Base-by-base conservation (phyloP, 495 filamentous ascomycete genomes). In the Penicilliopsis zonata region DNA sequence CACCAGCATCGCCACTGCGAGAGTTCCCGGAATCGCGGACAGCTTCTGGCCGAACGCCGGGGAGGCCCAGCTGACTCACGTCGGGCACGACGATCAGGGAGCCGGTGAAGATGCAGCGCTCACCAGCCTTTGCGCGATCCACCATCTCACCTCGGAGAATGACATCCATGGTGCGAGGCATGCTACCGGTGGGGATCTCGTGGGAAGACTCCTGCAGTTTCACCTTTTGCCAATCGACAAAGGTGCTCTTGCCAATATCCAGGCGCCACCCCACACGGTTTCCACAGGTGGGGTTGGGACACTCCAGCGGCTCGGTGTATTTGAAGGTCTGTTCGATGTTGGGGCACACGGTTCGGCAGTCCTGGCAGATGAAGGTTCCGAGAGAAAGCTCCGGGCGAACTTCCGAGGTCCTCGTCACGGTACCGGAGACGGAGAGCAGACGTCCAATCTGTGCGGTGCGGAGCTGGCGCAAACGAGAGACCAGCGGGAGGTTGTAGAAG, bases 181-280 rank as follows among this genome's bases (percentile, higher is more conserved):
- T 99, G 57, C 86, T 94, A 24, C 90, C 90, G 1, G 90, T 99
- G 0, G 90, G 90, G 29, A 99, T 99, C 54, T 99, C 90, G 12
- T 86, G 87, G 32, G 84, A 90, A 52, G 94, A 96, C 59, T 99
- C 90, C 55, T 99, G 90, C 18, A 96, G 80, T 31, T 92, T 77
- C 14, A 96, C 82, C 52, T 96, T 96, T 42, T 99, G 90, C 90
- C 90, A 99, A 57, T 99, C 90, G 13, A 96, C 81, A 47, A 99
- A 99, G 2, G 87, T 94, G 50, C 86, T 94, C 53, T 94, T 90
- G 27, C 85, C 72, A 49, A 99, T 96, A 43, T 99, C 88, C 4
- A 99, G 63, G 15, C 85, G 75, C 90, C 90, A 99, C 13, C 81
- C 86, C 29, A 69, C 58, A 16, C 88, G 78, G 61, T 99, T 99